Conservation (phyloP, 2,329 filamentous ascomycete genomes). For the Setomelanomma holmii region DNA sequence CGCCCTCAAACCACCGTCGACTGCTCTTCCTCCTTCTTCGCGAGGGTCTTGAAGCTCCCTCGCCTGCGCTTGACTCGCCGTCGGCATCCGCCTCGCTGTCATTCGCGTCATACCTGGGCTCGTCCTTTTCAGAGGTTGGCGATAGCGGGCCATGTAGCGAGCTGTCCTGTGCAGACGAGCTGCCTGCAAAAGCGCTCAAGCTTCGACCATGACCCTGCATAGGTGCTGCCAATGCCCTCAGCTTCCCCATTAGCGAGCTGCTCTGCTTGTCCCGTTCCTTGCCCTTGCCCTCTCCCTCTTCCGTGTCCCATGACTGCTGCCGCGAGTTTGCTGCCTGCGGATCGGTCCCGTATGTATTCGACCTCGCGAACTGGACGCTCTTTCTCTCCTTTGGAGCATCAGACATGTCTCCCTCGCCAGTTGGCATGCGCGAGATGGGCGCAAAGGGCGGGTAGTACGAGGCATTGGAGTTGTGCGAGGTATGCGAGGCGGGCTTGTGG, state of each 20-base stretch:
- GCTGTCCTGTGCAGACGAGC: conserved; percentile 48
- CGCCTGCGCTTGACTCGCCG: conserved; percentile 85
- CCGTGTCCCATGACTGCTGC: conserved; percentile 68
- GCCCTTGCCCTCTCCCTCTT: conserved; percentile 68
- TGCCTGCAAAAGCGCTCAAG: conserved; percentile 55
- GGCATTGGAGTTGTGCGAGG: conserved; percentile 30
- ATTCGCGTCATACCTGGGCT: conserved; percentile 60
- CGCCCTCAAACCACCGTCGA: conserved; percentile 59
- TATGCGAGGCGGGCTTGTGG: conserved; percentile 27
- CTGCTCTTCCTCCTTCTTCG: conserved; percentile 70
- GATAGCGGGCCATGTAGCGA: conserved; percentile 49
- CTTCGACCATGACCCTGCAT: conserved; percentile 59
- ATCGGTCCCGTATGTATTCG: conserved; percentile 48
- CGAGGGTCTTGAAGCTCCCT: conserved; percentile 55
- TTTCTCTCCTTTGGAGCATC: conserved; percentile 56
- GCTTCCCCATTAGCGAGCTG: conserved; percentile 76
- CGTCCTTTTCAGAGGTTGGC: conserved; percentile 58
- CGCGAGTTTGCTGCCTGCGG: conserved; percentile 60
- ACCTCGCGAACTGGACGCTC: conserved; percentile 78
- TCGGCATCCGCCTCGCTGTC: conserved; percentile 78
- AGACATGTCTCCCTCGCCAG: conserved; percentile 39
- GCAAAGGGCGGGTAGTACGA: conserved; percentile 40
- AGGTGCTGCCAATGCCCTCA: conserved; percentile 74
- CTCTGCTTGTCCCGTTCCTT: conserved; percentile 57
- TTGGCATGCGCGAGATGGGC: conserved; percentile 40